Percentiles rank a stretch among this genome's conserved stretches.
These are phyloP conservation scores for Galerina marginata DNA, from an alignment of 768 basidiomycete species.

Conservation along the genomic window DNA sequence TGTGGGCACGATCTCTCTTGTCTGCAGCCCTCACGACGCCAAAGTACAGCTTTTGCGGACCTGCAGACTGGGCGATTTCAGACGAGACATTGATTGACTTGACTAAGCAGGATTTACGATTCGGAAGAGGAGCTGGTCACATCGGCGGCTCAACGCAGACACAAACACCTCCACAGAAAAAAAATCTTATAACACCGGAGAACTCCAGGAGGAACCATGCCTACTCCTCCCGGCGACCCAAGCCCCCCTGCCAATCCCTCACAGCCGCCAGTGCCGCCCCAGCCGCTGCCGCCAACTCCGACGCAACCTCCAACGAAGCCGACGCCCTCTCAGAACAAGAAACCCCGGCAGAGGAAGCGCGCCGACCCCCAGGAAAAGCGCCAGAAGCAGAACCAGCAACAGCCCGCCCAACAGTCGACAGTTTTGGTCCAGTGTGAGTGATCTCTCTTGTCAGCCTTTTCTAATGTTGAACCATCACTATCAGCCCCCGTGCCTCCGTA, in stretches of 20 bases:
- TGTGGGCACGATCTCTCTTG: conserved; percentile 5
- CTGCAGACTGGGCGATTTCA: background rate
- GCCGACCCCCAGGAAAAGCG: conserved; percentile 33
- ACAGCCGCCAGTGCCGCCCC: conserved; percentile 50
- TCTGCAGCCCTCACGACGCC: conserved; percentile 1
- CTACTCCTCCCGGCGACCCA: conserved; percentile 55
- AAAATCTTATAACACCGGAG: conserved; percentile 49
- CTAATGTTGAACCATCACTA: conserved; percentile 16
- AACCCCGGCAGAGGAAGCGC: conserved; percentile 59
- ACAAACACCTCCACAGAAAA: conserved; percentile 33
- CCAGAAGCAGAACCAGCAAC: conserved; percentile 27
- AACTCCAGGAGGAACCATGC: conserved; percentile 43
- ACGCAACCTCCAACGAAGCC: conserved; percentile 47
- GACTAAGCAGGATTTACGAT: conserved; percentile 48
- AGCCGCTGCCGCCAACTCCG: conserved; percentile 52
- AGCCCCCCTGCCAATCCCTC: conserved; percentile 37
- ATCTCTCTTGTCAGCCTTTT: conserved; percentile 10
- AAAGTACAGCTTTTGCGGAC: background rate
- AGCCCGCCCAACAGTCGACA: conserved; percentile 22
- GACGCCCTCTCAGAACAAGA: conserved; percentile 49
- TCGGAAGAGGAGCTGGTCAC: conserved; percentile 37
- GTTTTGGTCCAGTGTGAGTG: conserved; percentile 29
- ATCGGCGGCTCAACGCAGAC: conserved; percentile 37
- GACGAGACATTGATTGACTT: conserved; percentile 30
- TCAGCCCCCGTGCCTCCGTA: conserved; percentile 31